phyloP scores from a whole-genome alignment of 495 filamentous ascomycete species.

The Aspergillus homomorphus region DNA sequence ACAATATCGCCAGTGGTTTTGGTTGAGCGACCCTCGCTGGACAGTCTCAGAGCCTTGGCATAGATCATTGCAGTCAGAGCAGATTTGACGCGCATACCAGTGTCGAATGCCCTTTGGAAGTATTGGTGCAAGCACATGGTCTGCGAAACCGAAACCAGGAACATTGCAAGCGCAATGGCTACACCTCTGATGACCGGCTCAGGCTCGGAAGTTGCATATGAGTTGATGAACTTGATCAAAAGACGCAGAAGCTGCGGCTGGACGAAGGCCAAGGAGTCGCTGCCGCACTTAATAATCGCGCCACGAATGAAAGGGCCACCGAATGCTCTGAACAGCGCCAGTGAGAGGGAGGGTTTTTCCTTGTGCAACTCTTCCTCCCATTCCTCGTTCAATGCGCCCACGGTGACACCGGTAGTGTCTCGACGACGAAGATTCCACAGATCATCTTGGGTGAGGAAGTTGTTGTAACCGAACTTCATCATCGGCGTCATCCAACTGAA shows the following conservation, averaged over 20 bases:
- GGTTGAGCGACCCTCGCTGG: conserved; percentile 84
- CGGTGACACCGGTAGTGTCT: conserved; percentile 73
- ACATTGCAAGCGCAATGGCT: conserved; percentile 91
- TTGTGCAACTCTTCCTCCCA: conserved; percentile 77
- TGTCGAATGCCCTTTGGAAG: conserved; percentile 91
- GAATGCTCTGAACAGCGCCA: conserved; percentile 83
- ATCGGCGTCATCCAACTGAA: conserved; percentile 99
- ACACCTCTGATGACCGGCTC: conserved; percentile 80
- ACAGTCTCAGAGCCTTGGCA: conserved; percentile 81
- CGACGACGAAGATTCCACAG: conserved; percentile 85
- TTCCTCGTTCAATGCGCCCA: conserved; percentile 60
- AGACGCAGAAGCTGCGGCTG: conserved; percentile 89
- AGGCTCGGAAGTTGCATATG: conserved; percentile 62
- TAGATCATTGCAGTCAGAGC: conserved; percentile 88
- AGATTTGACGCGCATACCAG: conserved; percentile 94
- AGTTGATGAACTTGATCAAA: conserved; percentile 82
- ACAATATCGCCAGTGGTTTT: conserved; percentile 98
- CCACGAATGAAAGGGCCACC: conserved; percentile 78
- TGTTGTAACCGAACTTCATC: conserved; percentile 93
- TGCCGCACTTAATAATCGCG: conserved; percentile 76
- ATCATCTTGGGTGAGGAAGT: conserved; percentile 92
- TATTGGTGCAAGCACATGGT: conserved; percentile 87
- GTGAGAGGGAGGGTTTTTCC: conserved; percentile 81
- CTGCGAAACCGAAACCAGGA: conserved; percentile 78
- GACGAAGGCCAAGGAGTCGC: conserved; percentile 79